phyloP scores from a whole-genome alignment of 1,139 yeast species.

The Hemisphaericaspora subhashii region DNA sequence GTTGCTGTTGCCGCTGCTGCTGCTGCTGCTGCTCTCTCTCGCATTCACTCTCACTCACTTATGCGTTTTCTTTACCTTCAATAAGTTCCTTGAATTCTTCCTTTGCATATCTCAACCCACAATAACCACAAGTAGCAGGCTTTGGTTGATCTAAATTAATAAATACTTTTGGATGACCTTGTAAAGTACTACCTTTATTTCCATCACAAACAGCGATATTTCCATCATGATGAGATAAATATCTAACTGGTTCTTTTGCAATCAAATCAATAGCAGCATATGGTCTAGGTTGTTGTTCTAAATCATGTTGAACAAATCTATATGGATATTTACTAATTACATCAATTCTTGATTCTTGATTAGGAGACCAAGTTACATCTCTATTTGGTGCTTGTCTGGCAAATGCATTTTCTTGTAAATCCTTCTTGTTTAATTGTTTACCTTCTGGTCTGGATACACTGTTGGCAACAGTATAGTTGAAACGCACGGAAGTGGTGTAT shows the following conservation, averaged over 20 bases:
- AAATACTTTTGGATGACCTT: constrained; percentile 84
- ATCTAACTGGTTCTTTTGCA: constrained; percentile 70
- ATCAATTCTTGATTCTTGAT: constrained; percentile 63
- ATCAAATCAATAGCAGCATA: constrained; percentile 84
- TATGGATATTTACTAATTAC: constrained; percentile 56
- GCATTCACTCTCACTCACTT: background rate
- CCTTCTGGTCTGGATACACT: constrained; percentile 12
- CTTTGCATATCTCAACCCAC: constrained; percentile 68
- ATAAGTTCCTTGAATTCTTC: constrained; percentile 43
- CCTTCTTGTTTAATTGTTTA: constrained; percentile 30
- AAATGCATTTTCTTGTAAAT: constrained; percentile 33
- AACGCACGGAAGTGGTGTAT: constrained; percentile 4
- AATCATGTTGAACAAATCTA: constrained; percentile 72
- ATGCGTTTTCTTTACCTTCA: constrained; percentile 24
- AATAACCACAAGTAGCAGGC: constrained; percentile 75
- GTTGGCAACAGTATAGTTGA: constrained; percentile 1
- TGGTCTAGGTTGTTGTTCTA: constrained; percentile 72
- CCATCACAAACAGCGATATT: constrained; percentile 84
- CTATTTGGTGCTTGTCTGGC: constrained; percentile 77
- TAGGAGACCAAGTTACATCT: constrained; percentile 64
- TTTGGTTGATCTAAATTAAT: constrained; percentile 79
- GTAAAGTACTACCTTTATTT: constrained; percentile 64
- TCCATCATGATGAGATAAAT: constrained; percentile 49
- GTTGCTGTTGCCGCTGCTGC: no score
- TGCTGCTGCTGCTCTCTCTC: no score